phyloP scores from a whole-genome alignment of 2,329 filamentous ascomycete species.

The Xylaria arbuscula region DNA sequence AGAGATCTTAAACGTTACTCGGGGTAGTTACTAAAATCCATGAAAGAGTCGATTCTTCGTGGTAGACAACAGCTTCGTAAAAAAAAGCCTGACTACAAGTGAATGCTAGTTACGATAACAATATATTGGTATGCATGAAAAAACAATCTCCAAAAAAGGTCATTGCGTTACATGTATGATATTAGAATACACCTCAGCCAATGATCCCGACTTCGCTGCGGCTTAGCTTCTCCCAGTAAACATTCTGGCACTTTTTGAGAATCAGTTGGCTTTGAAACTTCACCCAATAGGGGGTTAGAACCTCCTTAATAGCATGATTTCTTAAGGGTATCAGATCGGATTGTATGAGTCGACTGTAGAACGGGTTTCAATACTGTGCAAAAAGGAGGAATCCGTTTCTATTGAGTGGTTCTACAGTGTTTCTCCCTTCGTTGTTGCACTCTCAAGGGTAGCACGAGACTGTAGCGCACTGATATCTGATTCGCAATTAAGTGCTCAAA shows the following conservation, averaged over 20 bases:
- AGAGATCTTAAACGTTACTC: no score
- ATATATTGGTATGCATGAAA: no score
- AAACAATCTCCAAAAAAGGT: background rate
- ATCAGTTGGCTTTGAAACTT: no score
- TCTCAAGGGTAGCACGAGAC: background rate
- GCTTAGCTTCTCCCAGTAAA: background rate
- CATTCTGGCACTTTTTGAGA: background rate
- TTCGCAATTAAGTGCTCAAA: background rate
- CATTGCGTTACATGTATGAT: background rate
- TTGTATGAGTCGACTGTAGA: background rate
- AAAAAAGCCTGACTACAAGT: no score
- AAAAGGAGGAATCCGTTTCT: no score
- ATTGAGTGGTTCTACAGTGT: background rate
- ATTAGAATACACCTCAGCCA: background rate
- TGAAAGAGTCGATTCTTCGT: no score
- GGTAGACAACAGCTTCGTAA: no score
- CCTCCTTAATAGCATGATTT: background rate
- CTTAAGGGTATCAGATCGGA: background rate
- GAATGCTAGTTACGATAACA: no score
- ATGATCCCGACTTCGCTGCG: background rate
- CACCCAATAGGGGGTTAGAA: no score
- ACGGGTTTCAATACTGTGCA: background rate
- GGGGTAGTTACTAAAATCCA: no score
- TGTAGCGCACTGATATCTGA: background rate
- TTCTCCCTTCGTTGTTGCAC: background rate